Evolutionary conservation across 495 filamentous ascomycete species (phyloP).

Genomic region (Aspergillus bertholletiae): DNA sequence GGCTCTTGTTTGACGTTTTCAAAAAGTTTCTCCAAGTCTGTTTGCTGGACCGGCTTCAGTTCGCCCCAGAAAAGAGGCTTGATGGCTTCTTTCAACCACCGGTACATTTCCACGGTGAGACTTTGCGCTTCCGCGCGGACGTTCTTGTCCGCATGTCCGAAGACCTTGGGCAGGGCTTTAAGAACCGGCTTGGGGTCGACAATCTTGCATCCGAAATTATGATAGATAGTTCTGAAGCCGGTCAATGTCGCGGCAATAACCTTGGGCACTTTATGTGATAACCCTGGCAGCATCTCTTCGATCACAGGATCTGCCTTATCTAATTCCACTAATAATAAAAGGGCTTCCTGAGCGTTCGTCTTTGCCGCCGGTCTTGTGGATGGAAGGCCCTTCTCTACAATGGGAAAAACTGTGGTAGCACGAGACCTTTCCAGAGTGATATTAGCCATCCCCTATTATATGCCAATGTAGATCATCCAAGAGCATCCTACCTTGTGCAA

Average conservation of each 20-base stretch:
- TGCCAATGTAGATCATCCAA: neutral
- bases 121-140: conserved; percentile 92
- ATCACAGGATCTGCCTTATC: conserved; percentile 83
- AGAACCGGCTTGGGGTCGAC: conserved; percentile 95
- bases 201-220: conserved; percentile 93
- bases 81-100: conserved; percentile 97
- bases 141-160: conserved; percentile 97
- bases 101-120: conserved; percentile 88
- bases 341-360: conserved; percentile 76
- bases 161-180: conserved; percentile 85
- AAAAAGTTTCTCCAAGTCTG: conserved; percentile 90
- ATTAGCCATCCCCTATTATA: conserved; percentile 7
- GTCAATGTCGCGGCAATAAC: conserved; percentile 80
- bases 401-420: conserved; percentile 63
- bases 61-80: conserved; percentile 98
- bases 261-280: conserved; percentile 93
- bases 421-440: conserved; percentile 58
- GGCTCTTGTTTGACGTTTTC: conserved; percentile 88
- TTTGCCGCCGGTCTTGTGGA: conserved; percentile 87
- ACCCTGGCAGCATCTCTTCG: conserved; percentile 81
- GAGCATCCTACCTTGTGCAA: conserved; percentile 58
- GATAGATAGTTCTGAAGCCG: conserved; percentile 77
- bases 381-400: conserved; percentile 89
- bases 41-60: conserved; percentile 92
- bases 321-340: conserved; percentile 85